These are phyloP conservation scores for Pythium oligandrum DNA, from an alignment of 352 stramenopile species.

Conservation along the genomic window DNA sequence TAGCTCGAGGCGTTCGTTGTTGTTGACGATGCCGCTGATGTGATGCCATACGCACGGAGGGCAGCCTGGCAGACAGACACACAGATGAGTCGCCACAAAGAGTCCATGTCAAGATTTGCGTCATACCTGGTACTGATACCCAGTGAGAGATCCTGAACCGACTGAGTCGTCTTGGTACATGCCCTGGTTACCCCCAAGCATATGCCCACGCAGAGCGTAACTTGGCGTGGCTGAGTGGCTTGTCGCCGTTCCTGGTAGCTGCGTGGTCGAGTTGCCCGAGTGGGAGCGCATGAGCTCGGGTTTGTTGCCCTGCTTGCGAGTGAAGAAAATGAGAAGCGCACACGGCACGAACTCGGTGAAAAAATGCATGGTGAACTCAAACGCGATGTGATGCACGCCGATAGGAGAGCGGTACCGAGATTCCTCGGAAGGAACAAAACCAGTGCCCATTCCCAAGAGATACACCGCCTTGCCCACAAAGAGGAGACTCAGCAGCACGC, in stretches of 20 bases:
- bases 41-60: too few species aligned
- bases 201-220: conserved; percentile 27
- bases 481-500: conserved; percentile 61
- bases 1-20: too few species aligned
- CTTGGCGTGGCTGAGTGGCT: conserved; percentile 1
- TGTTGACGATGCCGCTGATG: too few species aligned
- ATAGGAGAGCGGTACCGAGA: conserved; percentile 54
- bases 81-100: background rate
- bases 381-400: conserved; percentile 62
- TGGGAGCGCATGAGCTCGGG: conserved; percentile 6
- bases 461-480: conserved; percentile 67
- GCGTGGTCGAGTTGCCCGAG: too few species aligned
- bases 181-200: conserved; percentile 22
- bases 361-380: conserved; percentile 70
- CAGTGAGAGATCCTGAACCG: conserved; percentile 43
- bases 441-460: conserved; percentile 62
- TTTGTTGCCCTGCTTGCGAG: conserved; percentile 32
- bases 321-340: conserved; percentile 64
- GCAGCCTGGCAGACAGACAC: background rate
- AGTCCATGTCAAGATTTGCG: too few species aligned
- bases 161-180: conserved; percentile 43
- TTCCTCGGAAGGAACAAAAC: conserved; percentile 55
- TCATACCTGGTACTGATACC: conserved; percentile 60
- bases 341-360: conserved; percentile 69
- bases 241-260: too few species aligned